Base-by-base conservation (phyloP, 257 asterid genomes). In the Solanum sparsipilum region DNA sequence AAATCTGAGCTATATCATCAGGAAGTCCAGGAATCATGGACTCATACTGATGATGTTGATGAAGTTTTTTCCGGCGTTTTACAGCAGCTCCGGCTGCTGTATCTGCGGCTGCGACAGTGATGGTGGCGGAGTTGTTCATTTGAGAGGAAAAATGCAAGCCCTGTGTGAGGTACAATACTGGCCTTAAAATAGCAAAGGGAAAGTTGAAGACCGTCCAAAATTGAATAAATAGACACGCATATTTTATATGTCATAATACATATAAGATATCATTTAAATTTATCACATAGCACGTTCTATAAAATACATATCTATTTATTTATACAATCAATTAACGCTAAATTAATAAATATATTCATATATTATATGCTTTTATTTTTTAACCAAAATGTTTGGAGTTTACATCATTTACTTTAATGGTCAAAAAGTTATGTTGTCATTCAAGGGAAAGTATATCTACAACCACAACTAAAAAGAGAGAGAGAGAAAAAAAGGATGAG, bases 1-100 rank as follows among this genome's bases (percentile, higher is more conserved):
- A 94, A 79, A 91, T 86, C 2, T 93, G 97, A 65, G 97, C 93
- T 31, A 96, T 88, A 88, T 94, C 92, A 88, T 96, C 95, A 5
- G 99, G 98, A 87, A 96, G 91, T 23, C 96, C 96, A 10, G 96
- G 95, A 35, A 96, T 91, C 29, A 96, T 52, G 29, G 41, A 13
- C 48, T 58, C 70, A 90, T 63, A 93, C 90, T 46, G 92, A 86
- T 13, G 88, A 34, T 23, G 46, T 38, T 20, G 41, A 21, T 71
- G 13, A 13, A 74, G 20, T 36, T 35, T 87, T 60, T 88, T 90
- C 25, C 31, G 90, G 86, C 21, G 72, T 85, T 41, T 25, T 82
- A 2, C 78, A 83, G 15, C 4, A 56, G 87, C n/a, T 41, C 25
- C 78, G 41, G 79, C 79, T 18, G 36, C 74, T 11, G 90, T 21